A percentile compares a stretch with the other conserved stretches of the same genome.
Conservation (phyloP, 208 protist genomes). For the Leishmania tropica region DNA sequence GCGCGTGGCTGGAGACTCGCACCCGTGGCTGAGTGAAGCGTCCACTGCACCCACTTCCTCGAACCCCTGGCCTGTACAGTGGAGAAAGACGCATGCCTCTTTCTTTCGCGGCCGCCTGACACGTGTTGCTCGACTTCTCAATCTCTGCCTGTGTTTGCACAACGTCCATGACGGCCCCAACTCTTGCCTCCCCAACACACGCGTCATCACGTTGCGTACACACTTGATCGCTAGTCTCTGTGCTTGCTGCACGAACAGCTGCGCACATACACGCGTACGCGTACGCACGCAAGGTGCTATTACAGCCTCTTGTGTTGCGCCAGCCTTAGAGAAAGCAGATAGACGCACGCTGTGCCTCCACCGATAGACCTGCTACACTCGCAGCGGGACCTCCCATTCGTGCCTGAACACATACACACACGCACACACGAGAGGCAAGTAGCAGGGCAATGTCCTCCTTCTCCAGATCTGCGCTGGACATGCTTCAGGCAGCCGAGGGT, state of each 20-base stretch:
- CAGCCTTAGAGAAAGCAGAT: neutral
- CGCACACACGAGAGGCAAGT: neutral
- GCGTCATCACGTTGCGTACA: neutral
- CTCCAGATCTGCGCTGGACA: conserved; percentile 52
- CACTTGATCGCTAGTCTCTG: neutral
- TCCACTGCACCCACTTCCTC: neutral
- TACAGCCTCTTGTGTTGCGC: neutral
- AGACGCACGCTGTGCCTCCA: neutral
- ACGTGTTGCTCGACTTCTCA: neutral
- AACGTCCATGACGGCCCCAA: neutral
- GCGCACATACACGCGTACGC: neutral
- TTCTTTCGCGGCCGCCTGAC: neutral
- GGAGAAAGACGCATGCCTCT: neutral
- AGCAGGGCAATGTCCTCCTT: conserved; percentile 61
- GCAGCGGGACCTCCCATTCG: neutral
- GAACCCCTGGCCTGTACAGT: neutral
- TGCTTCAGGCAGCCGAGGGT: conserved; percentile 68
- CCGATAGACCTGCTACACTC: neutral
- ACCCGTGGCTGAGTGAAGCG: neutral
- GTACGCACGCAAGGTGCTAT: too few relatives aligned
- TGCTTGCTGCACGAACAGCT: neutral
- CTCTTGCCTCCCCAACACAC: neutral
- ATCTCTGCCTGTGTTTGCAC: conserved; percentile 1
- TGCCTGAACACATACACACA: conserved; percentile 2
- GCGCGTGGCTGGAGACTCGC: neutral